Percentiles rank a stretch among this genome's conserved stretches.
Evolutionary conservation across 2,329 filamentous ascomycete genomes (phyloP).

Genomic region (Sphaerulina populicola): DNA sequence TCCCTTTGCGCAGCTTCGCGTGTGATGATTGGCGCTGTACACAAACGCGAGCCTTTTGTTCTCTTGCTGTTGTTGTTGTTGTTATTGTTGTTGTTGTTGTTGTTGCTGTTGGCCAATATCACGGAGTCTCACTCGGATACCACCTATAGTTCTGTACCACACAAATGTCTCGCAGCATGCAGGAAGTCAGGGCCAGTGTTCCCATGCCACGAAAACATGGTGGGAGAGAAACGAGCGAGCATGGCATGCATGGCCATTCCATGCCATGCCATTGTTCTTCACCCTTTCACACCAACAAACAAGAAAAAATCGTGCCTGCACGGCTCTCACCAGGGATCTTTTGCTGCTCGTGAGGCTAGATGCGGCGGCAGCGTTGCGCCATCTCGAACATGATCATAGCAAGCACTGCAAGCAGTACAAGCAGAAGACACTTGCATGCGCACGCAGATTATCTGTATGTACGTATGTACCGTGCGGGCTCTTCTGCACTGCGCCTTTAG

Average conservation of each 20-base stretch:
- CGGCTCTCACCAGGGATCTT: slow-evolving; percentile 11
- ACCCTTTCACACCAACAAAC: too few species aligned
- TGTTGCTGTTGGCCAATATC: slow-evolving; percentile 11
- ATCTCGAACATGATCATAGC: slow-evolving; percentile 12
- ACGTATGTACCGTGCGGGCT: slow-evolving; percentile 12
- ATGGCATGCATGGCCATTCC: too few species aligned
- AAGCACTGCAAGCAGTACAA: too few species aligned
- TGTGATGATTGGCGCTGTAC: slow-evolving; percentile 19
- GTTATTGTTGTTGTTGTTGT: too few species aligned
- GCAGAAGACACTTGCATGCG: slow-evolving; percentile 18
- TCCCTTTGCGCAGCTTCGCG: slow-evolving; percentile 2
- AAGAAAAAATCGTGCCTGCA: slow-evolving; percentile 3
- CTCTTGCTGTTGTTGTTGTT: too few species aligned
- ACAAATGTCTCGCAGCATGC: slow-evolving; percentile 16
- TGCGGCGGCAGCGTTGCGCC: slow-evolving; percentile 19
- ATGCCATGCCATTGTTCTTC: slow-evolving; percentile 14
- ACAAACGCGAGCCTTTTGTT: slow-evolving; percentile 13
- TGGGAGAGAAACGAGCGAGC: slow-evolving; percentile 12
- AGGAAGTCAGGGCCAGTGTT: slow-evolving; percentile 11
- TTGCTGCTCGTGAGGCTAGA: slow-evolving; percentile 13
- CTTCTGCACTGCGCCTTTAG: slow-evolving; percentile 15
- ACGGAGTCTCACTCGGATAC: slow-evolving; percentile 11
- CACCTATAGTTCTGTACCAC: slow-evolving; percentile 14
- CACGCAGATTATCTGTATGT: too few species aligned
- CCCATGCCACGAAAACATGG: slow-evolving; percentile 13